These are phyloP conservation scores for Trametes sp. DNA, from an alignment of 1,284 basidiomycete species.

Conservation along the genomic window DNA sequence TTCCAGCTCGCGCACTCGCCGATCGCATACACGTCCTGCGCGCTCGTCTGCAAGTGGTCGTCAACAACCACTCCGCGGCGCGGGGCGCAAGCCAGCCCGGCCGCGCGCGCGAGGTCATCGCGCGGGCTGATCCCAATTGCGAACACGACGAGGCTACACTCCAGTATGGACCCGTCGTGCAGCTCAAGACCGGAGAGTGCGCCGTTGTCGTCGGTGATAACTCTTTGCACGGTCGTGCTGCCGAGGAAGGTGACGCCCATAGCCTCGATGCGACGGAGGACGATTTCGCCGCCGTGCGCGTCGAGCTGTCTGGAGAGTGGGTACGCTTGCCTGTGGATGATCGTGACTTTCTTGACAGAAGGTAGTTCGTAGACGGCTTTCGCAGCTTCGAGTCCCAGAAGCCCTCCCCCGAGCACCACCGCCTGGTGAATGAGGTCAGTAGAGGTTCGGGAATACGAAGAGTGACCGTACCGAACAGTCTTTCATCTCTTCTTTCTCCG, in stretches of 20 bases:
- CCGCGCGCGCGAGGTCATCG: constrained; percentile 66
- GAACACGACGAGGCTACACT: constrained; percentile 64
- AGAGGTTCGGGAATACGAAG: no score
- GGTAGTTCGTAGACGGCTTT: constrained; percentile 74
- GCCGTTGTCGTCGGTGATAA: constrained; percentile 46
- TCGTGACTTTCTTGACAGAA: constrained; percentile 53
- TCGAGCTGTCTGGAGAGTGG: constrained; percentile 79
- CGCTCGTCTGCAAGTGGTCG: constrained; percentile 64
- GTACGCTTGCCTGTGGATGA: constrained; percentile 68
- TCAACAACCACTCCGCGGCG: constrained; percentile 65
- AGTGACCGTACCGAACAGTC: constrained; percentile 37
- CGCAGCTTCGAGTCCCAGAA: constrained; percentile 79
- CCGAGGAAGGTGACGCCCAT: constrained; percentile 72
- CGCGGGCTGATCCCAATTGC: constrained; percentile 76
- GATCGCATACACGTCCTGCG: constrained; percentile 71
- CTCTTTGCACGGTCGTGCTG: constrained; percentile 54
- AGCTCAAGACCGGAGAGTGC: constrained; percentile 58
- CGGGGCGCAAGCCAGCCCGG: constrained; percentile 56
- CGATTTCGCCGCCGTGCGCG: constrained; percentile 71
- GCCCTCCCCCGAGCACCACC: constrained; percentile 74
- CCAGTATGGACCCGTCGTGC: constrained; percentile 51
- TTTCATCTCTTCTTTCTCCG: constrained; percentile 52
- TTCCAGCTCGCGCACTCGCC: constrained; percentile 81
- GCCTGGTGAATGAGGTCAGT: constrained; percentile 41
- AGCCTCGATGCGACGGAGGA: constrained; percentile 69